Evolutionary conservation across 2,329 filamentous ascomycete species (phyloP), one percentile per base, ranked within the genome.

Genomic region (Mycosphaerella sp.): DNA sequence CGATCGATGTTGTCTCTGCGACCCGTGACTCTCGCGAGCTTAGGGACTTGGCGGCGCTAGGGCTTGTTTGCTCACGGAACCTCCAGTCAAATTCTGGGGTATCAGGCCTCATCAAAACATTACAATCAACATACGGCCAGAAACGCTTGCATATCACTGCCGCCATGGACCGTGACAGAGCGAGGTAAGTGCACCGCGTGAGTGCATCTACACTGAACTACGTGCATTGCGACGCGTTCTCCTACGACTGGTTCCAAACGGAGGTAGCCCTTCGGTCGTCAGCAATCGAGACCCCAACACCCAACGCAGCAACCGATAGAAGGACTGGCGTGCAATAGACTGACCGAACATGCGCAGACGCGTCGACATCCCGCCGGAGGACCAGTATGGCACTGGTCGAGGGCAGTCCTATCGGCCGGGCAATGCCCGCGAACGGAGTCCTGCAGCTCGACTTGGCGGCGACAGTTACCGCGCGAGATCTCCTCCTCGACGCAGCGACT

Each of bases 401-500:
- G 68, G 68, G 6, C 65, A 70, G 47, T 67, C 65, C n/a, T 70
- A 70, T 53, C 65, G 68, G n/a, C 68, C 68, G 37, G 62, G 62
- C 40, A 64, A 61, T 36, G 59, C 55, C 28, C 62, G 64, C 46
- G 63, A 64, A 49, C 65, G 62, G 41, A 59, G 62, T 8, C 65
- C 65, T 21, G 58, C 62, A 21, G 56, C 58, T 37, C 59, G 59
- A 36, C 46, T 54, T 9, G 46, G 58, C 37, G 49, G 68, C 49
- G 62, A 53, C 57, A 69, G 74, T 59, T 70, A n/a, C 9, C 10
- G 74, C 65, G 72, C 64, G 48, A 70, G 74, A 57, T 79, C 78
- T 27, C 79, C 78, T 36, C 70, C 73, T 16, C 68, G 72, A 7
- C 68, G 74, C 43, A 64, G 54, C 35, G 71, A 65, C 45, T 72